Base-by-base conservation (phyloP, 805 yeast genomes). In the Candida peoriensis region DNA sequence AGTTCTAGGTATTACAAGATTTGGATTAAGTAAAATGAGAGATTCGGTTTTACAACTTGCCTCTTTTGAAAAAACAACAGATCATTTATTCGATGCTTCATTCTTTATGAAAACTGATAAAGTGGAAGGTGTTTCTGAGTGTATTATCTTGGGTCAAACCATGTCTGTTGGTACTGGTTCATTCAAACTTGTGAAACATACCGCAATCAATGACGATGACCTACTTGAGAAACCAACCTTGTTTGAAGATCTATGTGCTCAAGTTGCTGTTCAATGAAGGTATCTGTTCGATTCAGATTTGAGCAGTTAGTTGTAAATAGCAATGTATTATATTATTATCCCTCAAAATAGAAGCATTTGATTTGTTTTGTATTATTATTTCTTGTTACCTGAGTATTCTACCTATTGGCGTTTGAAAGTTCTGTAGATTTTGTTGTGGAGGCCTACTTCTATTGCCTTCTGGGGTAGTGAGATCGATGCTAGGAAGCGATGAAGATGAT, bases 91-190 rank as follows among this genome's bases (percentile, higher is more conserved):
- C 52, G 98, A 93, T 60, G 99, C 99, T 3, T 89, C 97, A 0
- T 93, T 90, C 70, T 93, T 81, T 63, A 90, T 89, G 96, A 93
- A 93, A 72, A 81, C 80, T 16, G 99, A 93, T 61, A 74, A 79
- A 48, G 85, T 93, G 37, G 97, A 93, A 61, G 99, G 99, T 64
- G 98, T 93, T 13, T 83, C 95, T 18, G 99, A 93, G 61, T 85
- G 97, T 66, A 93, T 93, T 50, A 94, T 93, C 50, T 70, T 93
- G 44, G 99, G 99, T 28, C 97, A 93, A 67, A 88, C 97, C 36
- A 90, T 93, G 97, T 75, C 82, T 33, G 81, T 93, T 47, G 99
- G 99, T 57, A 93, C 99, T 2, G 98, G 98, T 46, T 81, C 97
- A 0, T 89, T 93, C 71, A 83, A 88, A 57, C 68, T 93, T 48